These are phyloP conservation scores for Colletotrichum acutatum DNA, from an alignment of 2,329 filamentous ascomycete species.

Conservation along the genomic window DNA sequence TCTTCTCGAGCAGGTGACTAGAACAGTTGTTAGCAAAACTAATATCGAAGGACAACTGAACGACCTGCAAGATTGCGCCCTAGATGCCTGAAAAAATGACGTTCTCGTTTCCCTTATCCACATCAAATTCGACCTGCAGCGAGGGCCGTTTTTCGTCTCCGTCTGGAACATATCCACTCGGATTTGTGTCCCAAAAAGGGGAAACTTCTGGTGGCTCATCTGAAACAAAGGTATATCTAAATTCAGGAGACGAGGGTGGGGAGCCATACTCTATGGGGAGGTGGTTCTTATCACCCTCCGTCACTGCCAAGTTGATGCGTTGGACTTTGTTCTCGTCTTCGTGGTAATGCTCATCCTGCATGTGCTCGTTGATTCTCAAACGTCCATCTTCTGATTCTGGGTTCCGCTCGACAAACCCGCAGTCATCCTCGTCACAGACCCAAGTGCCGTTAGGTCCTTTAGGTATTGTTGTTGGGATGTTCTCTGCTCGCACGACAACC, in stretches of 20 bases:
- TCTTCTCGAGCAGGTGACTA: constrained; percentile 67
- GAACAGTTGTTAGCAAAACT: constrained; percentile 43
- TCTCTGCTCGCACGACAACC: constrained; percentile 61
- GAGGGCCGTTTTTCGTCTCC: not conserved
- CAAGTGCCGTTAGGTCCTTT: constrained; percentile 72
- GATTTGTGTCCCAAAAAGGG: constrained; percentile 26
- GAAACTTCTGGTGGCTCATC: constrained; percentile 23
- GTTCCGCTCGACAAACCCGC: constrained; percentile 71
- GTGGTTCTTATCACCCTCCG: constrained; percentile 65
- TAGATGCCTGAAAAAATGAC: not conserved
- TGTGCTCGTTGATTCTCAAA: constrained; percentile 69
- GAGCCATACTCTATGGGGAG: constrained; percentile 66
- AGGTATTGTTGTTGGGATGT: constrained; percentile 58
- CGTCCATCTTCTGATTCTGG: constrained; percentile 67
- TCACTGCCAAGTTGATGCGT: constrained; percentile 63
- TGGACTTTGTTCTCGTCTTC: constrained; percentile 63
- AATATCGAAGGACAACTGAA: constrained; percentile 38
- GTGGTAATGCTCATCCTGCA: constrained; percentile 56
- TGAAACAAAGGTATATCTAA: constrained; percentile 40
- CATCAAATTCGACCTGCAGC: constrained; percentile 6
- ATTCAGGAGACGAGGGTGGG: constrained; percentile 47
- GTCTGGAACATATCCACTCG: constrained; percentile 25
- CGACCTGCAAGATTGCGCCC: not conserved
- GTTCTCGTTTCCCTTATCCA: constrained; percentile 3
- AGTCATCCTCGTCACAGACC: constrained; percentile 73